Evolutionary conservation across 139 green algal genomes (phyloP), one percentile per base, ranked within the genome.

Genomic region (Gonium pectorale): DNA sequence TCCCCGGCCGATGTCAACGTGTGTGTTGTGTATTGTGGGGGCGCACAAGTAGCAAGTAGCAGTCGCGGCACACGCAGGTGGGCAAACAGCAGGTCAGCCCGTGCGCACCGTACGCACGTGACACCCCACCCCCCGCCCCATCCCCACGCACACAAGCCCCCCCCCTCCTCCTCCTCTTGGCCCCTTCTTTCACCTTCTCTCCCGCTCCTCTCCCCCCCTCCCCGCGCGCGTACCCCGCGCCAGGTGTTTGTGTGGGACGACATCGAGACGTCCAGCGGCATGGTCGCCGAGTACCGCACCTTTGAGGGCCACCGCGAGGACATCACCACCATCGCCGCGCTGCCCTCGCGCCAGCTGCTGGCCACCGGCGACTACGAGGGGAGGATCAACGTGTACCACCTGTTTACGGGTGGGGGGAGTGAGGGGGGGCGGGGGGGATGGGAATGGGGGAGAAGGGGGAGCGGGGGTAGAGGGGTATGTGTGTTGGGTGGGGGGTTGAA

Each of bases 231-330:
- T n/a, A n/a, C n/a, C n/a, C n/a, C n/a, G n/a, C n/a, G n/a, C 56
- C 37, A 91, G 86, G 87, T 95, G 38, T 95, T 93, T 82, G 88
- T 96, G 49, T 97, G 94, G 93, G 87, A 96, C 83, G 93, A 97
- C 64, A 54, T 86, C 29, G 93, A 94, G 40, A 90, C 91, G 35
- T 83, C 89, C 52, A 78, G 81, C 38, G 81, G 87, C 33, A 69
- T 86, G 54, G 63, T 93, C 19, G 44, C 40, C 2, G 75, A 90
- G 29, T 93, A 94, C 82, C 88, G 86, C 27, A 86, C 75, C 15
- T 93, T 94, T 37, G 82, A 91, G 52, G 92, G 92, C 1, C 94
- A 97, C 87, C 59, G 67, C 7, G 90, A 96, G 66, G 95, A 96
- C 89, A 93, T 97, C 82, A 80, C 87, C 67, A 86, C 90, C 87